Conservation (phyloP, 306 rosid genomes). For the Rosa multiflora region DNA sequence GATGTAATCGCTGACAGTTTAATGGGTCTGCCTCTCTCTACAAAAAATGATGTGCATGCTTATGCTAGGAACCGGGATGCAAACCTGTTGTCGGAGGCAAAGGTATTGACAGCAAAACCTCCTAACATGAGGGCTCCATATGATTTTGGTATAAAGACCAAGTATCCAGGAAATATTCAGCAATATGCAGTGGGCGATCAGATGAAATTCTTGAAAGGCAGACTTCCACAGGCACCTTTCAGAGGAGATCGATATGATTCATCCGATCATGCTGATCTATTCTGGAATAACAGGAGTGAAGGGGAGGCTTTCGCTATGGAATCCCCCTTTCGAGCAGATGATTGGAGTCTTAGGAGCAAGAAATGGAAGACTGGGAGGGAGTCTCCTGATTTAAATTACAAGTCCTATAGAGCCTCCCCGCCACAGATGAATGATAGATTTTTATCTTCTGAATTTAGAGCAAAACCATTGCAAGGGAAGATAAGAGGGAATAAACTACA, state of each 20-base stretch:
- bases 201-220: slow-evolving; percentile 44
- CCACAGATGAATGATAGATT: slow-evolving; percentile 64
- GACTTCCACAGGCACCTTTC: slow-evolving; percentile 34
- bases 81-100: slow-evolving; percentile 44
- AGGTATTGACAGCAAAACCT: slow-evolving; percentile 50
- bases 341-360: slow-evolving; percentile 60
- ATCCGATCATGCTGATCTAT: slow-evolving; percentile 42
- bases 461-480: slow-evolving; percentile 59
- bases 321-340: slow-evolving; percentile 54
- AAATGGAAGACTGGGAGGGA: slow-evolving; percentile 68
- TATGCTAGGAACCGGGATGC: slow-evolving; percentile 51
- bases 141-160: slow-evolving; percentile 52
- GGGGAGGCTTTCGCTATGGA: slow-evolving; percentile 56
- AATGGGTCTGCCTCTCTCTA: slow-evolving; percentile 51
- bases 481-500: slow-evolving; percentile 45
- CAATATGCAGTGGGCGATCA: slow-evolving; percentile 53
- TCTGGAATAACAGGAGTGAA: slow-evolving; percentile 42
- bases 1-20: slow-evolving; percentile 46
- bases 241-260: slow-evolving; percentile 50
- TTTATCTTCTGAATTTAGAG: slow-evolving; percentile 54
- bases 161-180: slow-evolving; percentile 56
- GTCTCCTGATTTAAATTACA: slow-evolving; percentile 65
- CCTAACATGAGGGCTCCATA: slow-evolving; percentile 48
- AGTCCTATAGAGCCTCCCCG: slow-evolving; percentile 69
- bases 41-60: slow-evolving; percentile 54